Evolutionary conservation across 1,139 yeast genomes (phyloP).

Genomic region (Blastobotrys aristatus): DNA sequence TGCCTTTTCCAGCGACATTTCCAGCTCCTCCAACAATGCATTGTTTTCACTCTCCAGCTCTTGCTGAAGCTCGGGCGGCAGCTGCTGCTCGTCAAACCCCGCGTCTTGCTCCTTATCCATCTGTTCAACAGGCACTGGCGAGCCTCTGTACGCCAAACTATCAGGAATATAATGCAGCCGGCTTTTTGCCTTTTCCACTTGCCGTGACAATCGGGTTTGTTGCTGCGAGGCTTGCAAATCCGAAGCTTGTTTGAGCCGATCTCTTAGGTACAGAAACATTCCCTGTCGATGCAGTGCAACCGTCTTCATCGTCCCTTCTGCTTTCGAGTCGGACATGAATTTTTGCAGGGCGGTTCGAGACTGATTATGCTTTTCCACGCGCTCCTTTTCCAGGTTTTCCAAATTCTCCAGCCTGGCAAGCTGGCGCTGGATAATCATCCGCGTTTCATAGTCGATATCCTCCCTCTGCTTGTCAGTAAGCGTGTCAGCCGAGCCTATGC

Average conservation of each 20-base stretch:
- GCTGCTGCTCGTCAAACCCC: slow-evolving; percentile 20
- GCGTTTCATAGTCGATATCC: slow-evolving; percentile 39
- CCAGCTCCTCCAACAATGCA: slow-evolving; percentile 63
- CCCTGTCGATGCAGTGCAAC: slow-evolving; percentile 34
- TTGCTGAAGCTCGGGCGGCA: slow-evolving; percentile 61
- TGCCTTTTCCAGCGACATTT: slow-evolving; percentile 38
- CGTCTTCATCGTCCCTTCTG: slow-evolving; percentile 28
- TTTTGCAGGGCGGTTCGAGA: slow-evolving; percentile 17
- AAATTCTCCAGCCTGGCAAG: slow-evolving; percentile 33
- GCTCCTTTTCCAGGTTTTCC: slow-evolving; percentile 32
- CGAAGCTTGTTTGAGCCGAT: slow-evolving; percentile 31
- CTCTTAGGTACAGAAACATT: slow-evolving; percentile 34
- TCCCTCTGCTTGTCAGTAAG: slow-evolving; percentile 39
- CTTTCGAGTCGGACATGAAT: slow-evolving; percentile 26
- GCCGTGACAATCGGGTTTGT: slow-evolving; percentile 34
- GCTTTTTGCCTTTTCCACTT: slow-evolving; percentile 31
- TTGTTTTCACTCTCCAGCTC: slow-evolving; percentile 68
- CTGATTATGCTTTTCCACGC: slow-evolving; percentile 19
- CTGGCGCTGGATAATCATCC: slow-evolving; percentile 35
- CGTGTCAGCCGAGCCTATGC: slow-evolving; percentile 17
- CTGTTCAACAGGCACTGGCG: slow-evolving; percentile 2
- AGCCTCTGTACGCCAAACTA: neutral
- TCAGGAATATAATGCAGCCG: slow-evolving; percentile 23
- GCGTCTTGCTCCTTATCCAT: slow-evolving; percentile 21
- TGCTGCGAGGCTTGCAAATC: slow-evolving; percentile 36